Evolutionary conservation across 108 stramenopile genomes (phyloP), one percentile per base, ranked within the genome.

Genomic region (Thalassiosira profunda): DNA sequence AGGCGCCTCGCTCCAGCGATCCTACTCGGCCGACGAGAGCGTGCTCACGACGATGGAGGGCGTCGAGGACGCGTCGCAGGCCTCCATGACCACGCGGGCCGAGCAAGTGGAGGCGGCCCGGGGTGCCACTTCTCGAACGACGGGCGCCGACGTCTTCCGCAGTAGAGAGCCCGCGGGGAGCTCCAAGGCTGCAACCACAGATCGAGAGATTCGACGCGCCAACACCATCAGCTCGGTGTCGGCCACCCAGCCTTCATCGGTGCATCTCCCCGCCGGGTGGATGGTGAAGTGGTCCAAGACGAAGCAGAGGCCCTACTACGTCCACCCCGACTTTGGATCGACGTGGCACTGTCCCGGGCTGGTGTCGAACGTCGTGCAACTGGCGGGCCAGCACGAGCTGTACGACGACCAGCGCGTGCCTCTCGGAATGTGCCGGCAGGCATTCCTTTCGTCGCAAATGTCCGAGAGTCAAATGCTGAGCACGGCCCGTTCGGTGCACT

Each of bases 211-310:
- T 56, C 33, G 23, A 30, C 30, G 36, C 35, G 33, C 57, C 36
- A 37, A 5, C 0, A 23, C 12, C 28, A 37, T 54, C 34, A 37
- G 49, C 26, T 41, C 33, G n/a, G 25, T 25, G 21, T 42, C 33
- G 21, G 37, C 24, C 34, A 69, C 44, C 4, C 29, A 36, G n/a
- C 60, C 25, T n/a, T 38, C 29, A 17, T 57, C 52, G 1, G 42
- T 62, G 23, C 58, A 51, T 35, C 82, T 94, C n/a, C 93, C 93
- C 11, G 80, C 90, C 2, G 93, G 93, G 33, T 94, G 89, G 88
- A 77, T 52, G 43, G 70, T 87, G 9, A 41, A 58, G 26, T 60
- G 88, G 33, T 94, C 93, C 8, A 75, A 83, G 56, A 67, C 76
- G 4, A 80, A 76, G 40, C 67, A 85, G 9, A 81, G 72, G 20